Evolutionary conservation across 169 alveolate genomes (phyloP).

Genomic region (Plasmodium malariae): DNA sequence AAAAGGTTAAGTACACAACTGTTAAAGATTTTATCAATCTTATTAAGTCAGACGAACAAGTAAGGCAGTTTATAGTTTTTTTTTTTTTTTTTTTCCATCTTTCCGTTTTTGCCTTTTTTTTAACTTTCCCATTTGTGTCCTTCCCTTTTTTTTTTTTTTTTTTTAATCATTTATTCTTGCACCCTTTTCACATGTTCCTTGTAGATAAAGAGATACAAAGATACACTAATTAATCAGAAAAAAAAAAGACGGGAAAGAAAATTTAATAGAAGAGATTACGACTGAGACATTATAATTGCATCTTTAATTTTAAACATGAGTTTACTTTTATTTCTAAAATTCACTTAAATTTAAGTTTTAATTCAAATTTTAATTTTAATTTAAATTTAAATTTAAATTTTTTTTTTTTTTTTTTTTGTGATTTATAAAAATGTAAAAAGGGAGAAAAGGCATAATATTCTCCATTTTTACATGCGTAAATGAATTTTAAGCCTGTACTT

Average conservation of each 20-base stretch:
- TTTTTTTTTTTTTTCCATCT: not conserved
- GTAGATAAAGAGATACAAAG: constrained; percentile 57
- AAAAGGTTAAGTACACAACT: constrained; percentile 23
- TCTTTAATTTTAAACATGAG: too few species aligned
- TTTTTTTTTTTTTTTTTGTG: too few species aligned
- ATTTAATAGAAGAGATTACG: constrained; percentile 54
- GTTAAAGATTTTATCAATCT: constrained; percentile 45
- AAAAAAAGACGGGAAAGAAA: constrained; percentile 48
- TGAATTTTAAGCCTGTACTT: too few species aligned
- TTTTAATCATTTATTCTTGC: not conserved
- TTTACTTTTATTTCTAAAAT: too few species aligned
- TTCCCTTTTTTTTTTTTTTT: not conserved
- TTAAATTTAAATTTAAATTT: too few species aligned
- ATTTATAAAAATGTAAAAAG: too few species aligned
- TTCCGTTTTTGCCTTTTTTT: not conserved
- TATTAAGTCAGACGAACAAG: constrained; percentile 56
- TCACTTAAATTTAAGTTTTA: too few species aligned
- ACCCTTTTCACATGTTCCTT: not conserved
- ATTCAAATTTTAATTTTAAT: too few species aligned
- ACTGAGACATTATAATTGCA: not conserved
- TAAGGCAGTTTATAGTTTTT: constrained; percentile 2
- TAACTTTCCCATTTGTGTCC: not conserved
- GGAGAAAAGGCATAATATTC: too few species aligned
- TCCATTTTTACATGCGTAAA: too few species aligned
- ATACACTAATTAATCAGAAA: constrained; percentile 32